Conservation (phyloP, 2,329 filamentous ascomycete genomes). For the Claviceps quebecensis region DNA sequence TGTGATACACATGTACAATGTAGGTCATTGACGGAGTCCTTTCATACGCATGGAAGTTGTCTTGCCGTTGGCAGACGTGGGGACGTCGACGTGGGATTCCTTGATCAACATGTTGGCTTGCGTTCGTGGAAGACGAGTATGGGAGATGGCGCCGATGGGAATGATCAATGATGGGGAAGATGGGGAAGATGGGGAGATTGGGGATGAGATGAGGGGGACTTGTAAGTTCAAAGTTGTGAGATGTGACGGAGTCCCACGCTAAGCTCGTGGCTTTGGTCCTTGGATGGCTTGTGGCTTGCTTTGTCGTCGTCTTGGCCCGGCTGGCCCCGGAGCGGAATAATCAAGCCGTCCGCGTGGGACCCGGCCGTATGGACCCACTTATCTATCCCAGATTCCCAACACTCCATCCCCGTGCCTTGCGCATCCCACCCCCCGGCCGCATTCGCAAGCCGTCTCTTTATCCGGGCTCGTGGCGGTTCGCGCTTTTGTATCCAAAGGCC, state of each 20-base stretch:
- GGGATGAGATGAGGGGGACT: too few relatives aligned
- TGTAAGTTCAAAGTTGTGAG: too few relatives aligned
- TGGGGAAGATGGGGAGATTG: neutral
- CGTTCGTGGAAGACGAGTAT: neutral
- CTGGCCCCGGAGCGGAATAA: conserved; percentile 3
- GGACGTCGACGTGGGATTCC: conserved; percentile 37
- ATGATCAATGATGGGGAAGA: neutral
- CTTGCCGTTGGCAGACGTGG: conserved; percentile 37
- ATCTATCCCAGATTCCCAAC: neutral
- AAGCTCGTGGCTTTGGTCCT: too few relatives aligned
- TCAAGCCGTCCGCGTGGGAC: conserved; percentile 1
- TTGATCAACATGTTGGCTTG: conserved; percentile 35
- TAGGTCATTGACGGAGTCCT: neutral
- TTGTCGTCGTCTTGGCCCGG: too few relatives aligned
- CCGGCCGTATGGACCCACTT: neutral
- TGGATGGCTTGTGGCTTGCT: too few relatives aligned
- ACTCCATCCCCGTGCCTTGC: neutral
- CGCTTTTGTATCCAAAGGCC: neutral
- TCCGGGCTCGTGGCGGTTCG: neutral
- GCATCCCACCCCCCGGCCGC: neutral
- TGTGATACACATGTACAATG: neutral
- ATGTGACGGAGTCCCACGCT: too few relatives aligned
- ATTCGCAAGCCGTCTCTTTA: neutral
- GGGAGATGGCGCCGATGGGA: neutral
- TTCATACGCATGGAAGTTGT: conserved; percentile 37